Percentiles rank a stretch among this genome's conserved stretches.
Conservation (phyloP, 2,329 filamentous ascomycete species). For the Fusarium domesticum region DNA sequence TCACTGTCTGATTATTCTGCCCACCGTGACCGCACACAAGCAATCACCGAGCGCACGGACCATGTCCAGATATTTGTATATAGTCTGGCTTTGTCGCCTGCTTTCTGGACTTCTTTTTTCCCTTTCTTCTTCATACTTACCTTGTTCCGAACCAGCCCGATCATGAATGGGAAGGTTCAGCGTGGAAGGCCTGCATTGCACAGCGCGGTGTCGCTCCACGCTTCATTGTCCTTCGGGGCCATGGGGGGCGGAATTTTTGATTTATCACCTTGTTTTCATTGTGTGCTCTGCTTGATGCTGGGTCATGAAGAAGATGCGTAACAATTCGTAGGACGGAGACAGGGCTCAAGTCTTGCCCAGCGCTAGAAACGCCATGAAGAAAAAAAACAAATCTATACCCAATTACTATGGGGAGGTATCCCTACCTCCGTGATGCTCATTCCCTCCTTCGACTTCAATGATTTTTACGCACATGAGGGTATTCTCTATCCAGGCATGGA, state of each 20-base stretch:
- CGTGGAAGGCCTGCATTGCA: slow-evolving; percentile 53
- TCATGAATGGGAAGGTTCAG: slow-evolving; percentile 46
- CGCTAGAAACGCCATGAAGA: too few relatives aligned
- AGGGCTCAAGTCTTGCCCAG: too few relatives aligned
- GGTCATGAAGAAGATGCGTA: slow-evolving; percentile 42
- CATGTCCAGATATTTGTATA: slow-evolving; percentile 25
- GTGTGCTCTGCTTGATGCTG: slow-evolving; percentile 36
- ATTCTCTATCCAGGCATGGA: too few relatives aligned
- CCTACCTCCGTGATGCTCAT: too few relatives aligned
- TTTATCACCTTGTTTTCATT: slow-evolving; percentile 44
- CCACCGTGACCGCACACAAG: slow-evolving; percentile 1
- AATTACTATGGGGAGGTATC: too few relatives aligned
- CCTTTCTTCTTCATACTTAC: slow-evolving; percentile 53
- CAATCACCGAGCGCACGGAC: slow-evolving; percentile 11
- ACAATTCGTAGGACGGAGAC: too few relatives aligned
- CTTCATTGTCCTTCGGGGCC: slow-evolving; percentile 55
- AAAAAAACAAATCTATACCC: too few relatives aligned
- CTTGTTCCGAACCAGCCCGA: slow-evolving; percentile 44
- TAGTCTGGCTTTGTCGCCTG: slow-evolving; percentile 14
- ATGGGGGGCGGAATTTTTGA: slow-evolving; percentile 54
- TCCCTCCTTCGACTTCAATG: too few relatives aligned
- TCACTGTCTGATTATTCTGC: background rate
- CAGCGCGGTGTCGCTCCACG: slow-evolving; percentile 48
- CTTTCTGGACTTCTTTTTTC: slow-evolving; percentile 25
- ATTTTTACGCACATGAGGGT: too few relatives aligned